These are phyloP conservation scores for Mortierella sp. DNA, from an alignment of 371 early-diverging fungal genomes.

Conservation along the genomic window DNA sequence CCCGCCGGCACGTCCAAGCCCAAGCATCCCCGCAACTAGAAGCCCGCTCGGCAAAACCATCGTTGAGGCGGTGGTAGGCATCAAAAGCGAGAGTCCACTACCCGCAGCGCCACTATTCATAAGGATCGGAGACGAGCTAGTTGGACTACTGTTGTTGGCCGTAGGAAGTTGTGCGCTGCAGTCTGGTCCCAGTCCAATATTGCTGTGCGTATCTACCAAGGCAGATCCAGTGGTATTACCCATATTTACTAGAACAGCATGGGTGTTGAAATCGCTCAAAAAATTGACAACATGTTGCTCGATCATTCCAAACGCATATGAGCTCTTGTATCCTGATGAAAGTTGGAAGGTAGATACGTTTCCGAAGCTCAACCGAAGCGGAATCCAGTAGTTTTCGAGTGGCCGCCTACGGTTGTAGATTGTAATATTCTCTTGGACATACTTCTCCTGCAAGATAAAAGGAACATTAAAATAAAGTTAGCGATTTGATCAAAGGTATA, in stretches of 20 bases:
- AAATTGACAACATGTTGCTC: constrained; percentile 67
- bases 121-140: constrained; percentile 9
- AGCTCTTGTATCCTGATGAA: constrained; percentile 66
- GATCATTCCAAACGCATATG: constrained; percentile 65
- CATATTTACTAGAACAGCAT: constrained; percentile 43
- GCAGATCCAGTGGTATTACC: constrained; percentile 30
- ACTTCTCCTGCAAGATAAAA: constrained; percentile 63
- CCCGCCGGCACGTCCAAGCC: constrained; percentile 21
- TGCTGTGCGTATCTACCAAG: constrained; percentile 2
- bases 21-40: constrained; percentile 37
- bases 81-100: constrained; percentile 12
- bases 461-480: neutral
- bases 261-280: constrained; percentile 59
- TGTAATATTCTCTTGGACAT: constrained; percentile 71
- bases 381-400: constrained; percentile 68
- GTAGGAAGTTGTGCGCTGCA: constrained; percentile 7
- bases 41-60: constrained; percentile 14
- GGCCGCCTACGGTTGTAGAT: constrained; percentile 73
- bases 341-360: constrained; percentile 70
- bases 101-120: constrained; percentile 1
- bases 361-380: constrained; percentile 70
- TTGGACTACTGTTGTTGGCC: neutral
- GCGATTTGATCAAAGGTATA: neutral
- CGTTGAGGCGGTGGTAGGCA: constrained; percentile 11
- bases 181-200: constrained; percentile 33